These are phyloP conservation scores for Cyberlindnera euphorbiiphila DNA, from an alignment of 805 yeast genomes.

Conservation along the genomic window DNA sequence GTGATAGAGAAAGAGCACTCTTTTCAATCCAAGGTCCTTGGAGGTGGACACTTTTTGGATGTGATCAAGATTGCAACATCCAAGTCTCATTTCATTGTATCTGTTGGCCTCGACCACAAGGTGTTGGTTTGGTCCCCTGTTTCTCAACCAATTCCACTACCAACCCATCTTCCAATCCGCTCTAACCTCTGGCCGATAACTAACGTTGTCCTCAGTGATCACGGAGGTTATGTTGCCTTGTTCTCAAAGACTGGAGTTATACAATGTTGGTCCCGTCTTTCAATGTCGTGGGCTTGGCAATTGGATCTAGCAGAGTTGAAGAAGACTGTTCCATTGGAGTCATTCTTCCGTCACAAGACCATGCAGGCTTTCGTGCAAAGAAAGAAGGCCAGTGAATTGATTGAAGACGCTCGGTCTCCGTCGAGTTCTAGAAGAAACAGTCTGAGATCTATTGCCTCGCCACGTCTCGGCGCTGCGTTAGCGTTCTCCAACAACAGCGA, in stretches of 20 bases:
- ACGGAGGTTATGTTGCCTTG: slow-evolving; percentile 56
- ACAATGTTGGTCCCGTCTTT: slow-evolving; percentile 56
- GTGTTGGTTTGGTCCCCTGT: slow-evolving; percentile 73
- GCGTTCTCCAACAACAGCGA: slow-evolving; percentile 25
- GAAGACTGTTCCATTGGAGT: slow-evolving; percentile 41
- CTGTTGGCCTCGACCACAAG: slow-evolving; percentile 71
- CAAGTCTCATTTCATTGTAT: slow-evolving; percentile 56
- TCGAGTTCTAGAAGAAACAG: slow-evolving; percentile 33
- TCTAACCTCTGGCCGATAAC: slow-evolving; percentile 59
- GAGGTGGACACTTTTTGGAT: slow-evolving; percentile 59
- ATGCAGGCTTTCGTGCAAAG: slow-evolving; percentile 39
- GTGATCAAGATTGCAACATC: slow-evolving; percentile 59
- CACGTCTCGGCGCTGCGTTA: slow-evolving; percentile 19
- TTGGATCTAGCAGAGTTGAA: slow-evolving; percentile 35
- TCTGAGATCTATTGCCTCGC: slow-evolving; percentile 28
- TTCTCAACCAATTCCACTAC: slow-evolving; percentile 42
- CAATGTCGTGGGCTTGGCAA: slow-evolving; percentile 58
- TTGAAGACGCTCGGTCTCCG: slow-evolving; percentile 11
- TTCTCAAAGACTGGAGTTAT: slow-evolving; percentile 49
- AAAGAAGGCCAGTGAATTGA: slow-evolving; percentile 25
- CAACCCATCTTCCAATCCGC: slow-evolving; percentile 40
- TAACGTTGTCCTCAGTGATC: slow-evolving; percentile 49
- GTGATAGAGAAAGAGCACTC: slow-evolving; percentile 18
- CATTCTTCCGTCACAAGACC: slow-evolving; percentile 58
- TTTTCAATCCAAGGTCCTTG: slow-evolving; percentile 38